Percentiles rank a stretch among this genome's conserved stretches.
These are phyloP conservation scores for Boletus vinaceobasis DNA, from an alignment of 768 basidiomycete species.

Conservation along the genomic window DNA sequence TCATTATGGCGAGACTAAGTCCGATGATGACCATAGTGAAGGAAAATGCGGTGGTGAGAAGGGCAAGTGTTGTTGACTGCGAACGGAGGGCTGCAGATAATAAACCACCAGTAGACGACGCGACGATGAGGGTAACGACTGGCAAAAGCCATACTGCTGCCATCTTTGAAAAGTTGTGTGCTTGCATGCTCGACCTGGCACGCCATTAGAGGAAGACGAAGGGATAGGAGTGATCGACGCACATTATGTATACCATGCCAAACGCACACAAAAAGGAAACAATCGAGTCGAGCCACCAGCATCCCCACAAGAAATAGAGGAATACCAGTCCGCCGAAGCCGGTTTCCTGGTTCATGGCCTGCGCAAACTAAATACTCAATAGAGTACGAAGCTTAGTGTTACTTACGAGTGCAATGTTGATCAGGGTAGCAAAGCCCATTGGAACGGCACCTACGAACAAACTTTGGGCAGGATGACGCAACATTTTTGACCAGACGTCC, in stretches of 20 bases:
- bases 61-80: conserved; percentile 36
- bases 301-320: conserved; percentile 42
- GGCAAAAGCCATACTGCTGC: conserved; percentile 50
- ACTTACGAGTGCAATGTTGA: conserved; percentile 39
- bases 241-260: conserved; percentile 52
- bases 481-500: conserved; percentile 42
- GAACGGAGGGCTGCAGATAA: conserved; percentile 38
- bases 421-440: conserved; percentile 45
- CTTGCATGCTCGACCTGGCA: conserved; percentile 43
- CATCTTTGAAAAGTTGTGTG: conserved; percentile 39
- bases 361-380: neutral
- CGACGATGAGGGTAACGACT: conserved; percentile 51
- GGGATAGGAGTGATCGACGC: neutral
- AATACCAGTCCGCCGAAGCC: conserved; percentile 36
- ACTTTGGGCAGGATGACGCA: conserved; percentile 45
- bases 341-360: conserved; percentile 35
- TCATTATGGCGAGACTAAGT: conserved; percentile 45
- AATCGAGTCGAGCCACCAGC: conserved; percentile 50
- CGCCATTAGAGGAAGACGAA: neutral
- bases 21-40: conserved; percentile 45
- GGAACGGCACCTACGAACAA: conserved; percentile 43
- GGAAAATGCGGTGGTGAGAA: conserved; percentile 42
- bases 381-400: neutral
- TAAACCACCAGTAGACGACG: conserved; percentile 48
- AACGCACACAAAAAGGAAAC: conserved; percentile 43